Evolutionary conservation across 2,329 filamentous ascomycete species (phyloP), one percentile per base, ranked within the genome.

Genomic region (Scorias spongiosa): DNA sequence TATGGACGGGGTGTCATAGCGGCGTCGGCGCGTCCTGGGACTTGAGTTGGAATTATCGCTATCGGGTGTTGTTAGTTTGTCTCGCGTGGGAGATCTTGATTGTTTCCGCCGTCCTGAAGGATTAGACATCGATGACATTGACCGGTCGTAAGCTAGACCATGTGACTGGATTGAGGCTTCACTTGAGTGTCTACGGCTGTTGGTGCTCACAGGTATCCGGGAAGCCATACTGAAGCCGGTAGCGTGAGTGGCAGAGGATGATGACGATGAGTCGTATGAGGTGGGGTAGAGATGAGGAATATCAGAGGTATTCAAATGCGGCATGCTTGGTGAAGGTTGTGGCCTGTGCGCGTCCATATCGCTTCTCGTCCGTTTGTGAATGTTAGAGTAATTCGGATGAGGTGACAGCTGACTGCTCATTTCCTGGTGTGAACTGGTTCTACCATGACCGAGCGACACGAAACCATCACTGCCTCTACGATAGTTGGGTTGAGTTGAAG

Each of bases 401-500:
- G 48, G 41, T 38, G 49, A 44, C 37, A 55, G 46, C 14, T 44
- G 44, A 43, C 49, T 48, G 14, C 5, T 40, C 38, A 40, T 18
- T 12, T 40, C 38, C 20, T 40, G 38, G 20, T 40, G 38, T 28
- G 38, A 40, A 12, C 18, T 12, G 38, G 14, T 40, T 18, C 38
- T 40, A 70, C 40, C 58, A 48, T 42, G 60, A 55, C 48, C 61
- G 66, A 46, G 71, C 63, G 51, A 70, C 50, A 82, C 63, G 57
- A 72, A 78, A n/a, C 82, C 80, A 55, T 88, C 84, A 38, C 82
- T 84, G 17, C 79, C 80, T 60, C 80, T 72, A 49, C 80, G 55
- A n/a, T 44, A 50, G 18, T 54, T 41, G 29, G 43, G 44, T 26
- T 52, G 47, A 18, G 55, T 52, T 26, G 48, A 49, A 5, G 52